Conservation (phyloP, 2,329 filamentous ascomycete species). For the Hymenoscyphus infarciens region DNA sequence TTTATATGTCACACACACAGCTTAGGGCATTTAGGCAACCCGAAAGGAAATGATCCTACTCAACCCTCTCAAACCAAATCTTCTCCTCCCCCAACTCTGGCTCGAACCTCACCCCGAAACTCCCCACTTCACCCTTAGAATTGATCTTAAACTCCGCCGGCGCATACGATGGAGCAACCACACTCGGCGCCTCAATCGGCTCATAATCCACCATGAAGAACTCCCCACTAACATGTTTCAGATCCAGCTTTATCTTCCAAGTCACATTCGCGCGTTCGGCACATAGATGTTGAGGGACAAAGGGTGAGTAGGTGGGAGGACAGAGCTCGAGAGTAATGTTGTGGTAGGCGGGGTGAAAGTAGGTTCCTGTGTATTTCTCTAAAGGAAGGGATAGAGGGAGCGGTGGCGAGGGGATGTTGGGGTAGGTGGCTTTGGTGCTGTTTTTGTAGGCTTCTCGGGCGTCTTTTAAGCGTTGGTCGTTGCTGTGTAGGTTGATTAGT, state of each 20-base stretch:
- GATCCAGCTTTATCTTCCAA: constrained; percentile 19
- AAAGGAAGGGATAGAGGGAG: constrained; percentile 38
- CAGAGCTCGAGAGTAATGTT: constrained; percentile 24
- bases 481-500: neutral
- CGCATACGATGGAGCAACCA: constrained; percentile 17
- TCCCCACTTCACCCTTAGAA: constrained; percentile 21
- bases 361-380: constrained; percentile 40
- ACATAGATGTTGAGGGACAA: neutral
- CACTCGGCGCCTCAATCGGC: constrained; percentile 12
- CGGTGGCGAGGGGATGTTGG: constrained; percentile 36
- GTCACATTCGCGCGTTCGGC: constrained; percentile 10
- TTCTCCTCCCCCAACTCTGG: constrained; percentile 24
- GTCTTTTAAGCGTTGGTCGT: constrained; percentile 21
- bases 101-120: constrained; percentile 26
- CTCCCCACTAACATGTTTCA: constrained; percentile 32
- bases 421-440: constrained; percentile 39
- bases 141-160: constrained; percentile 30
- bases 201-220: constrained; percentile 29
- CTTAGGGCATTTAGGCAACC: too few relatives aligned
- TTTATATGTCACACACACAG: too few relatives aligned
- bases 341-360: constrained; percentile 43
- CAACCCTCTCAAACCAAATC: constrained; percentile 32
- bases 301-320: neutral
- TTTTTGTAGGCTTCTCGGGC: constrained; percentile 30
- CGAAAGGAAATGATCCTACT: too few relatives aligned